A percentile compares a stretch with the other conserved stretches of the same genome.
phyloP scores from a whole-genome alignment of 2,329 filamentous ascomycete genomes.

The Epichloe gansuensis region DNA sequence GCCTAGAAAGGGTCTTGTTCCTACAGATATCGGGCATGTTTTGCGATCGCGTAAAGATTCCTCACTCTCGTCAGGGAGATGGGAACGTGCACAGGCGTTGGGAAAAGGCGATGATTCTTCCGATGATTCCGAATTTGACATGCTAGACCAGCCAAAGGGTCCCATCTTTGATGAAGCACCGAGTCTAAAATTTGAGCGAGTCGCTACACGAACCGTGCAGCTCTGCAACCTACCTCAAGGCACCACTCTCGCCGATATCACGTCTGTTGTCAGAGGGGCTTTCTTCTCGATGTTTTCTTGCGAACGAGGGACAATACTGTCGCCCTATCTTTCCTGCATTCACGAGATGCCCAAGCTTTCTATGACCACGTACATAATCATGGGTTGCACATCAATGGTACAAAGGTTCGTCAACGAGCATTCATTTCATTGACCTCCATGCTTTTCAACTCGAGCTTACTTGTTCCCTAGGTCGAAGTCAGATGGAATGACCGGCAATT shows the following conservation, averaged over 20 bases:
- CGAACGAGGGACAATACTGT: conserved; percentile 46
- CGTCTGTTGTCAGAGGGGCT: conserved; percentile 56
- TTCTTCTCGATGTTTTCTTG: conserved; percentile 56
- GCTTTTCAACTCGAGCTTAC: neutral
- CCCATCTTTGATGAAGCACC: neutral
- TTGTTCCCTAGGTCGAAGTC: conserved; percentile 45
- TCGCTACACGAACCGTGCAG: conserved; percentile 44
- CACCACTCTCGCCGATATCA: conserved; percentile 54
- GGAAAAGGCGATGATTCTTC: neutral
- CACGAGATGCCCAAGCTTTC: conserved; percentile 51
- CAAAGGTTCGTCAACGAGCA: conserved; percentile 31
- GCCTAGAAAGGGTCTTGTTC: neutral
- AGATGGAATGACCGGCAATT: conserved; percentile 64
- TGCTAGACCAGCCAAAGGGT: too few relatives aligned
- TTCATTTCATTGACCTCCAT: neutral
- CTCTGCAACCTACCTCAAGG: conserved; percentile 50
- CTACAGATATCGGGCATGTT: neutral
- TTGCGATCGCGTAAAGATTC: neutral
- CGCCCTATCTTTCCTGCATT: conserved; percentile 58
- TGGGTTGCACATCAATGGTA: conserved; percentile 56
- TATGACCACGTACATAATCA: conserved; percentile 50
- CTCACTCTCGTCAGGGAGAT: neutral
- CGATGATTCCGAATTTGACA: neutral
- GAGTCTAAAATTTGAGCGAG: conserved; percentile 15
- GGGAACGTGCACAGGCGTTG: neutral